Conservation (phyloP, 257 asterid genomes). For the Solanum arcanum region DNA sequence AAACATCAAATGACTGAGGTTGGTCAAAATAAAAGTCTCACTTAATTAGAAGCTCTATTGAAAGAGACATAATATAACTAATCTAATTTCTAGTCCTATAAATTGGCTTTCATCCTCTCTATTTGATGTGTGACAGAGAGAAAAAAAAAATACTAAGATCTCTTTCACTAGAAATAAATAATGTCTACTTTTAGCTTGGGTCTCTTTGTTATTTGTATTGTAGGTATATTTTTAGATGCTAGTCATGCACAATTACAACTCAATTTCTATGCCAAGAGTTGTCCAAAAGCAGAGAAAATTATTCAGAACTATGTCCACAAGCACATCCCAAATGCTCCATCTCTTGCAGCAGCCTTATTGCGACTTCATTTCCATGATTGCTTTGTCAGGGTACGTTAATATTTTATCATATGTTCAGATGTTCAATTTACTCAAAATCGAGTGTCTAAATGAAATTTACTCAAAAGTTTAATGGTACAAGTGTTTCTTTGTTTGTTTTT, state of each 20-base stretch:
- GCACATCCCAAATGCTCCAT: background rate
- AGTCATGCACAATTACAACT: background rate
- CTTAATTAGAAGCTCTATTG: background rate
- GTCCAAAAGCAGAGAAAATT: conserved; percentile 5
- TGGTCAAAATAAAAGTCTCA: background rate
- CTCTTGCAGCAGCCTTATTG: conserved; percentile 16
- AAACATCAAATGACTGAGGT: background rate
- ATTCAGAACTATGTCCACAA: background rate
- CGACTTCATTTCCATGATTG: conserved; percentile 27
- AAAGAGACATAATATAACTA: background rate
- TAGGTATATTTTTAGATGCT: background rate
- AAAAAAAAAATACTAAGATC: background rate
- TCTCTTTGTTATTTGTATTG: background rate
- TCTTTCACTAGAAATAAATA: background rate
- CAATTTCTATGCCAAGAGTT: background rate
- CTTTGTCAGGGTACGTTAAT: conserved; percentile 10
- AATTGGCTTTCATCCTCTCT: background rate
- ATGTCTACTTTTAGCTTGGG: background rate
- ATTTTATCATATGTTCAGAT: background rate
- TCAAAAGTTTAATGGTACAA: background rate
- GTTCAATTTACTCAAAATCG: background rate
- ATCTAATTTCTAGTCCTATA: background rate
- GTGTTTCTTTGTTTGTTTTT: background rate
- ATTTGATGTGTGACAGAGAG: background rate
- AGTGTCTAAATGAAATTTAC: background rate